Percentiles rank a stretch among this genome's conserved stretches.
Conservation (phyloP, 306 rosid genomes). For the Sicyos edulis region DNA sequence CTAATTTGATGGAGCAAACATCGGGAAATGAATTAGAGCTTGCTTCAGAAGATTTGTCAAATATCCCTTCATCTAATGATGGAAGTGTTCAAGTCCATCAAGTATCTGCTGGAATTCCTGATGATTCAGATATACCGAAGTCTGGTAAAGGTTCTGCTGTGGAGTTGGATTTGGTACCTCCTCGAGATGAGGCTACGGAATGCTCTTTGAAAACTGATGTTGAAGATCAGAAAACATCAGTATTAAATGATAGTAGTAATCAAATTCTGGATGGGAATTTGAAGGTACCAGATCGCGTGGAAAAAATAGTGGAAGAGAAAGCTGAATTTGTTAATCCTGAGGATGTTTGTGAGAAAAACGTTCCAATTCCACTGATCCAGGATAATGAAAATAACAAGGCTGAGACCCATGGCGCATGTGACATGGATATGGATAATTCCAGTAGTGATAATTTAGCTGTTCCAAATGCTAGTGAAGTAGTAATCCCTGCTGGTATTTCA, state of each 20-base stretch:
- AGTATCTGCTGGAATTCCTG: not conserved
- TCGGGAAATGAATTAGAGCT: slow-evolving; percentile 13
- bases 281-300: not conserved
- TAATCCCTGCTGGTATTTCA: slow-evolving; percentile 16
- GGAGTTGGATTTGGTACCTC: not conserved
- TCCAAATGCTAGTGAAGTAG: slow-evolving; percentile 22
- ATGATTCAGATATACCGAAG: slow-evolving; percentile 8
- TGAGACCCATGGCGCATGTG: slow-evolving; percentile 21
- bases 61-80: not conserved
- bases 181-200: slow-evolving; percentile 22
- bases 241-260: slow-evolving; percentile 3
- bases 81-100: slow-evolving; percentile 1
- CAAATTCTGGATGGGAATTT: slow-evolving; percentile 11
- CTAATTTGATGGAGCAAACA: not conserved
- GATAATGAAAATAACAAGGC: slow-evolving; percentile 16
- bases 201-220: slow-evolving; percentile 23
- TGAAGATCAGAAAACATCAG: slow-evolving; percentile 19
- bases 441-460: slow-evolving; percentile 23
- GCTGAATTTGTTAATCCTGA: slow-evolving; percentile 11
- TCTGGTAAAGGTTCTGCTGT: slow-evolving; percentile 14
- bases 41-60: slow-evolving; percentile 14
- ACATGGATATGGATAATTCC: slow-evolving; percentile 29
- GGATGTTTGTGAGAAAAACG: slow-evolving; percentile 19
- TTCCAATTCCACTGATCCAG: slow-evolving; percentile 13
- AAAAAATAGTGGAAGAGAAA: slow-evolving; percentile 6